Percentiles rank a stretch among this genome's conserved stretches.
These are phyloP conservation scores for Phanerochaete carnosa DNA, from an alignment of 768 basidiomycete genomes.

Conservation along the genomic window DNA sequence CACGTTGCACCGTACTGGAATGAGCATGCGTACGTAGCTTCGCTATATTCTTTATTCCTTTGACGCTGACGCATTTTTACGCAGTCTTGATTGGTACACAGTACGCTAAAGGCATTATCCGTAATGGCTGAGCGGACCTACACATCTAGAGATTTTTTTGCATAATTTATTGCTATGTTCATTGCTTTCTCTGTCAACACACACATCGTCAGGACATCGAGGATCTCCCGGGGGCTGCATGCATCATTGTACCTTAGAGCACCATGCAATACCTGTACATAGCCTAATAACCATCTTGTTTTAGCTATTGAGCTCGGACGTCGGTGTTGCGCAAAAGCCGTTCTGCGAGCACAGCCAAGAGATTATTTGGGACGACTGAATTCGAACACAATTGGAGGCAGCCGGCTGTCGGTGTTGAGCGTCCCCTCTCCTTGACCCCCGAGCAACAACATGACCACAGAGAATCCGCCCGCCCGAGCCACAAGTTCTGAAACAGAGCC, in stretches of 20 bases:
- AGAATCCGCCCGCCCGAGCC: neutral
- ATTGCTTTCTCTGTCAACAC: neutral
- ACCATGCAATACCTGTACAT: neutral
- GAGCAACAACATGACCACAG: constrained; percentile 9
- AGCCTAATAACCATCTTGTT: neutral
- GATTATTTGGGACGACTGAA: neutral
- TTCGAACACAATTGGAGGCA: neutral
- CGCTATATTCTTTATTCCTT: neutral
- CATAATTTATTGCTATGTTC: constrained; percentile 8
- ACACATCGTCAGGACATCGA: neutral
- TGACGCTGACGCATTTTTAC: neutral
- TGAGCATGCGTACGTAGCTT: constrained; percentile 21
- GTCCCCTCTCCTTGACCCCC: constrained; percentile 5
- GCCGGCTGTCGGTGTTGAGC: constrained; percentile 2
- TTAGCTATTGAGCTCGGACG: neutral
- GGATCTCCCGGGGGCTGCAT: neutral
- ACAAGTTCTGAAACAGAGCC: constrained; percentile 2
- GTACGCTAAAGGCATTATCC: neutral
- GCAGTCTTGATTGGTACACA: neutral
- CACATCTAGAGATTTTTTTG: neutral
- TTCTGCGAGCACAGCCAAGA: neutral
- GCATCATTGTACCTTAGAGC: constrained; percentile 5
- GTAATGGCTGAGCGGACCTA: neutral
- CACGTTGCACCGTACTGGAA: constrained; percentile 20
- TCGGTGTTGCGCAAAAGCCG: neutral